phyloP scores from a whole-genome alignment of 2,329 filamentous ascomycete genomes.

The Drechmeria coniospora region DNA sequence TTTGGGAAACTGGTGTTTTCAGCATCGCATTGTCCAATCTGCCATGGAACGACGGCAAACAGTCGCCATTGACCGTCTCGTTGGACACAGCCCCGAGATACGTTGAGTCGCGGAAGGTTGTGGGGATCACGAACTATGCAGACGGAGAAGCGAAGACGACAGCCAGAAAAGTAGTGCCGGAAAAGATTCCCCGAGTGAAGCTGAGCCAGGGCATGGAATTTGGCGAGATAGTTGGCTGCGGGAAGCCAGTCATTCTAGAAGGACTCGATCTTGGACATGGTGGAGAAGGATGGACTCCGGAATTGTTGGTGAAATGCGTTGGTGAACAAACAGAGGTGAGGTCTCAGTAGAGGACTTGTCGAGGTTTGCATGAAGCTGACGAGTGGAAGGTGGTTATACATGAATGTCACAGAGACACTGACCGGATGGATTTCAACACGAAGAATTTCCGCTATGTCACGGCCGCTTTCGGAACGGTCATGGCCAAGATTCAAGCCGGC shows the following conservation, averaged over 20 bases:
- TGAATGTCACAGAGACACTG: slow-evolving; percentile 35
- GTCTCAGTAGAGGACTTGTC: neutral
- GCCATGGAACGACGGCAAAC: neutral
- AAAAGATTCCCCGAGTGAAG: too few species aligned
- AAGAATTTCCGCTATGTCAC: slow-evolving; percentile 74
- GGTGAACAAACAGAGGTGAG: slow-evolving; percentile 45
- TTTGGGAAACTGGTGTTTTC: slow-evolving; percentile 55
- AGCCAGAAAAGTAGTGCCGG: slow-evolving; percentile 24
- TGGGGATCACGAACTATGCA: neutral
- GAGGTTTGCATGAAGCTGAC: neutral
- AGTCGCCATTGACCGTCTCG: neutral
- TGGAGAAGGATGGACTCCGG: slow-evolving; percentile 47
- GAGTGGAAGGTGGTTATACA: slow-evolving; percentile 56
- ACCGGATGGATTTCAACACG: slow-evolving; percentile 62
- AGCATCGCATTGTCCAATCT: slow-evolving; percentile 16
- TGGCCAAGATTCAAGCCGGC: slow-evolving; percentile 42
- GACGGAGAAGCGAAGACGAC: slow-evolving; percentile 4
- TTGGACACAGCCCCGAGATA: slow-evolving; percentile 12
- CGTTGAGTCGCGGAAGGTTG: slow-evolving; percentile 9
- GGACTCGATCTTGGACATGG: slow-evolving; percentile 53
- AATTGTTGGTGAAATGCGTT: slow-evolving; percentile 49
- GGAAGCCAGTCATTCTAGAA: slow-evolving; percentile 45
- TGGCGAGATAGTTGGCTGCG: slow-evolving; percentile 36
- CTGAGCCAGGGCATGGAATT: slow-evolving; percentile 43
- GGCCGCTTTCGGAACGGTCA: slow-evolving; percentile 50